Conservation (phyloP, 768 basidiomycete genomes). For the Naganishia vishniacii region DNA sequence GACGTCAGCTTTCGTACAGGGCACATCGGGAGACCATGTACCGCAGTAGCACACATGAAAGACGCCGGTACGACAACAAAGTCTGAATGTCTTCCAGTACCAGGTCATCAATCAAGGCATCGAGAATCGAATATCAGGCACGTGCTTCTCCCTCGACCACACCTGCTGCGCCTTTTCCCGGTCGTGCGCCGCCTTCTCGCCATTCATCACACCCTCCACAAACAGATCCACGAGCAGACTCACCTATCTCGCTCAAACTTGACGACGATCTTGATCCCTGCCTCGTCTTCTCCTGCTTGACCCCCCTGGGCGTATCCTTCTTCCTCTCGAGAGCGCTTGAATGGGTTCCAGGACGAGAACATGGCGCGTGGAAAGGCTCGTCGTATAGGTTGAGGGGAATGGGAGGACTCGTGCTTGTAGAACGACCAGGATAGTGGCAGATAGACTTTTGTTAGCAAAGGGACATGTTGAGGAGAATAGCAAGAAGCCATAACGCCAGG, state of each 20-base stretch:
- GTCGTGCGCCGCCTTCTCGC: background rate
- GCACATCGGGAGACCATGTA: background rate
- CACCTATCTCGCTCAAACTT: conserved; percentile 30
- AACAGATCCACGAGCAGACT: background rate
- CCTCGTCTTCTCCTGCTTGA: background rate
- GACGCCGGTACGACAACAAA: too few species aligned
- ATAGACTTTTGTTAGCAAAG: too few species aligned
- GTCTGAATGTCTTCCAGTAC: too few species aligned
- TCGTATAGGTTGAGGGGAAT: background rate
- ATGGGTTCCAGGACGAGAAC: conserved; percentile 31
- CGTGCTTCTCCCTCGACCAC: too few species aligned
- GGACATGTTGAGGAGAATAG: too few species aligned
- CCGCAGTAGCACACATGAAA: too few species aligned
- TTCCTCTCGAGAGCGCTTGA: conserved; percentile 10
- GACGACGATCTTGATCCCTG: conserved; percentile 27
- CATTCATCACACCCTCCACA: background rate
- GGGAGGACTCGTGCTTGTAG: background rate
- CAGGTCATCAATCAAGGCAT: too few species aligned
- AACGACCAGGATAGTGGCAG: too few species aligned
- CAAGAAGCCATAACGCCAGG: too few species aligned
- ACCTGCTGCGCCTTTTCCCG: too few species aligned
- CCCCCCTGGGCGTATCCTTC: background rate
- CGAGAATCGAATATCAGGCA: too few species aligned
- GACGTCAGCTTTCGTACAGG: background rate
- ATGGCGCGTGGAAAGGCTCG: background rate